These are phyloP conservation scores for Botryotinia convoluta DNA, from an alignment of 2,329 filamentous ascomycete genomes.

Conservation along the genomic window DNA sequence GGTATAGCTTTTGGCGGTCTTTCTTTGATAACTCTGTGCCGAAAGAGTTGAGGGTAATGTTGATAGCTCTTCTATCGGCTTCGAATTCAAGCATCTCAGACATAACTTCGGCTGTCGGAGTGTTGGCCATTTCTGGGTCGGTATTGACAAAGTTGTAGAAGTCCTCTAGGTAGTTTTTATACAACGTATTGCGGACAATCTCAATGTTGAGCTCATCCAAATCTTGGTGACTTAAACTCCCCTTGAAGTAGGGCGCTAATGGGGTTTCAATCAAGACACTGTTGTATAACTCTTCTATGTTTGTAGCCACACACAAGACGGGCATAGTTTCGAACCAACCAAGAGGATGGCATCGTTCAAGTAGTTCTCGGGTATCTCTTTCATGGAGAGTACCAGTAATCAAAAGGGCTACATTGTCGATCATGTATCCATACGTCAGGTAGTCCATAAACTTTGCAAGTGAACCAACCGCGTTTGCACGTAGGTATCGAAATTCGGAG, in stretches of 20 bases:
- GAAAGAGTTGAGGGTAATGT: conserved; percentile 98
- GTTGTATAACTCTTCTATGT: conserved; percentile 98
- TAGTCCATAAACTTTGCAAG: conserved; percentile 97
- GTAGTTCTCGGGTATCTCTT: conserved; percentile 88
- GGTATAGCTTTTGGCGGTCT: conserved; percentile 95
- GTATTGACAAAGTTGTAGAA: conserved; percentile 94
- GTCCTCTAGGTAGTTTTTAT: conserved; percentile 99
- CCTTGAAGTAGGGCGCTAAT: conserved; percentile 95
- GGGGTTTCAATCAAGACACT: conserved; percentile 96
- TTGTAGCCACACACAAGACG: conserved; percentile 94
- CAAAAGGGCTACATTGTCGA: conserved; percentile 96
- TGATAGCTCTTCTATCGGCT: conserved; percentile 93
- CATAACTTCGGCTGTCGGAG: conserved; percentile 93
- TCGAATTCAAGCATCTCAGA: conserved; percentile 94
- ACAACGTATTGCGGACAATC: conserved; percentile 96
- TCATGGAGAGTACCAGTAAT: conserved; percentile 98
- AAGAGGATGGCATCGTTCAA: conserved; percentile 93
- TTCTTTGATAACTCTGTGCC: conserved; percentile 92
- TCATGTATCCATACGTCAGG: conserved; percentile 99
- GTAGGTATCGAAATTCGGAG: conserved; percentile 93
- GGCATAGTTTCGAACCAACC: conserved; percentile 99
- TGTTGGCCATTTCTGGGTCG: conserved; percentile 79
- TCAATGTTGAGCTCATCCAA: conserved; percentile 99
- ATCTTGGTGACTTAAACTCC: conserved; percentile 91
- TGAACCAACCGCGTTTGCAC: conserved; percentile 87